A percentile compares a stretch with the other conserved stretches of the same genome.
Evolutionary conservation across 208 protist species (phyloP).

Genomic region (Giardia muris): DNA sequence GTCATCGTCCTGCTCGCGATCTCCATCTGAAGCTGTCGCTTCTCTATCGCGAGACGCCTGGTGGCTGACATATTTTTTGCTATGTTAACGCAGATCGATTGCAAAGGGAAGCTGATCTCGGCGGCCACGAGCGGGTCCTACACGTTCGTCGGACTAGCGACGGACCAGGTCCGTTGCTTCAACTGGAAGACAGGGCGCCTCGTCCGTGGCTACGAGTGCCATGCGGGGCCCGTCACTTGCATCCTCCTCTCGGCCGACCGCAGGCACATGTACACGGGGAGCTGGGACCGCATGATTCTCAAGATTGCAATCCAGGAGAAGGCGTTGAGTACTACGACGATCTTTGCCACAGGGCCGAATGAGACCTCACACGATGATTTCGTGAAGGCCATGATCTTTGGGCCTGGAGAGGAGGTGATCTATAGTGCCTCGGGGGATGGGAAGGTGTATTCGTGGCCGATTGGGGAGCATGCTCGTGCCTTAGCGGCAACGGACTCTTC

Average conservation of each 20-base stretch:
- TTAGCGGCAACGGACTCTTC: background rate
- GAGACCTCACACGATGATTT: background rate
- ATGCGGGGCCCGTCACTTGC: background rate
- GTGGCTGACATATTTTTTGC: background rate
- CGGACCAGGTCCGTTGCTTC: background rate
- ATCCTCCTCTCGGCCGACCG: background rate
- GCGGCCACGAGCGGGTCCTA: background rate
- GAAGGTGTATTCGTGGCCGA: background rate
- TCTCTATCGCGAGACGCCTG: background rate
- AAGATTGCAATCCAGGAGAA: background rate
- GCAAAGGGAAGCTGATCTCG: background rate
- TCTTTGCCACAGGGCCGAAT: background rate
- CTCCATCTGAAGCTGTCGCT: too few relatives aligned
- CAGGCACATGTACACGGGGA: background rate
- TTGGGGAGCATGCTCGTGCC: background rate
- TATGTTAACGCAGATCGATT: background rate
- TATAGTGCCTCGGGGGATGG: background rate
- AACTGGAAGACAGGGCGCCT: background rate
- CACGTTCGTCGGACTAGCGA: background rate
- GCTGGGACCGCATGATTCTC: background rate
- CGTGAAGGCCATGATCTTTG: background rate
- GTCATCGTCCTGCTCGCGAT: background rate
- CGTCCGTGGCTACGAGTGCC: background rate
- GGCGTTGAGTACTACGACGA: background rate
- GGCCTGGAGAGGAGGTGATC: background rate